Evolutionary conservation across 257 asterid species (phyloP), one percentile per base, ranked within the genome.

Genomic region (Capsicum baccatum): DNA sequence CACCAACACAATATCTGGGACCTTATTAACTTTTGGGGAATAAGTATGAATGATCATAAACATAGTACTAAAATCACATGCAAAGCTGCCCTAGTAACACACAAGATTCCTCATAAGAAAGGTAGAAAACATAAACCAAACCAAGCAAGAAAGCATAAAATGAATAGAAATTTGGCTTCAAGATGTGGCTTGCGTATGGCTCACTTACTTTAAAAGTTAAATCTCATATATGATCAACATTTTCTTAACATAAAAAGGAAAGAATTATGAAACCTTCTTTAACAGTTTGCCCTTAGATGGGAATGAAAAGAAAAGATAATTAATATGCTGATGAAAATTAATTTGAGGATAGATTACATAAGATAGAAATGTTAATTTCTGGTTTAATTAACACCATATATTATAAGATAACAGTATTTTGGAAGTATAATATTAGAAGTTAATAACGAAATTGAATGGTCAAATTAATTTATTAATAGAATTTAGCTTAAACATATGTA

Each of bases 141-240:
- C 54, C 60, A 17, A 67, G 83, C 87, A 87, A 87, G 89, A 74
- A 84, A 87, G 82, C 83, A 87, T 84, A 74, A 87, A 73, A 79
- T 62, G 55, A 67, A 66, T 33, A 17, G 3, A 11, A 3, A 60
- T 35, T 47, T 63, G 76, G 66, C 73, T 80, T 6, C 11, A 26
- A 39, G 58, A 55, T 3, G 10, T 52, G 58, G 58, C 44, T 78
- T 52, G 19, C 26, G 10, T 6, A 5, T 15, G 12, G 52, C 39
- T 63, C 19, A 66, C 3, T 33, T 47, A 10, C 48, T 35, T 14
- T 6, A 6, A 33, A 64, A 21, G 44, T 6, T 64, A 64, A 64
- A 64, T 64, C 70, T 64, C 16, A 64, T 12, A 64, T 44, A 63
- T 64, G 5, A 26, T 64, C 47, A 39, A 39, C 44, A 39, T 39